A percentile compares a stretch with the other conserved stretches of the same genome.
These are phyloP conservation scores for Aspergillus niger DNA, from an alignment of 2,329 filamentous ascomycete species.

Conservation along the genomic window DNA sequence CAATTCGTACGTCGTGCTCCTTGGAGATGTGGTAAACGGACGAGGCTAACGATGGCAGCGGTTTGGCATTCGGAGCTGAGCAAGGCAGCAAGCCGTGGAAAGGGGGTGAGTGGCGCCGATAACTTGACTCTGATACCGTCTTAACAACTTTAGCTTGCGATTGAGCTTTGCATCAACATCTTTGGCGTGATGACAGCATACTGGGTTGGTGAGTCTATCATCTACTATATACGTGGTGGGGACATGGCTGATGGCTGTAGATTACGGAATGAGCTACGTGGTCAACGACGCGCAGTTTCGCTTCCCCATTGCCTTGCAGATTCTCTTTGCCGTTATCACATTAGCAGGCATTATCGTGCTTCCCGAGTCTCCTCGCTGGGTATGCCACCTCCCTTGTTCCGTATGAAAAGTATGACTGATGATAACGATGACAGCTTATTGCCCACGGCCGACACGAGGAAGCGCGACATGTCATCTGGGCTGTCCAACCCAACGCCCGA, in stretches of 20 bases:
- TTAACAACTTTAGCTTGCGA: constrained; percentile 27
- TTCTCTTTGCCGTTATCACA: constrained; percentile 33
- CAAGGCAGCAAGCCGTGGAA: constrained; percentile 31
- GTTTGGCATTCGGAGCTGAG: constrained; percentile 35
- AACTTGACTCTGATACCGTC: background rate
- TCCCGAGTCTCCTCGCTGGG: constrained; percentile 50
- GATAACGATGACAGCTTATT: constrained; percentile 27
- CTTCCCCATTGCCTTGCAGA: constrained; percentile 37
- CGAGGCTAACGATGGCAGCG: constrained; percentile 18
- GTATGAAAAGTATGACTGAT: background rate
- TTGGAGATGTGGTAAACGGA: no score
- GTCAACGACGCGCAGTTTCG: constrained; percentile 33
- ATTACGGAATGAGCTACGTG: constrained; percentile 33
- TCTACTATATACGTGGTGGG: background rate
- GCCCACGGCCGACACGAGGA: constrained; percentile 37
- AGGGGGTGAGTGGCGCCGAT: constrained; percentile 26
- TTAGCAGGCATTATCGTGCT: constrained; percentile 36
- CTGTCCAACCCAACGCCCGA: constrained; percentile 34
- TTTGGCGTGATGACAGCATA: constrained; percentile 37
- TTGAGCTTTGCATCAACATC: constrained; percentile 33
- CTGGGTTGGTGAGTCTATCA: constrained; percentile 33
- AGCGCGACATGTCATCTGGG: constrained; percentile 39
- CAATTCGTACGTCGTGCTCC: constrained; percentile 35
- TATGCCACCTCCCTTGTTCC: background rate
- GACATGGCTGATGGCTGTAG: constrained; percentile 6